Percentiles rank a stretch among this genome's conserved stretches.
phyloP scores from a whole-genome alignment of 768 basidiomycete genomes.

The Pholiota conissans region DNA sequence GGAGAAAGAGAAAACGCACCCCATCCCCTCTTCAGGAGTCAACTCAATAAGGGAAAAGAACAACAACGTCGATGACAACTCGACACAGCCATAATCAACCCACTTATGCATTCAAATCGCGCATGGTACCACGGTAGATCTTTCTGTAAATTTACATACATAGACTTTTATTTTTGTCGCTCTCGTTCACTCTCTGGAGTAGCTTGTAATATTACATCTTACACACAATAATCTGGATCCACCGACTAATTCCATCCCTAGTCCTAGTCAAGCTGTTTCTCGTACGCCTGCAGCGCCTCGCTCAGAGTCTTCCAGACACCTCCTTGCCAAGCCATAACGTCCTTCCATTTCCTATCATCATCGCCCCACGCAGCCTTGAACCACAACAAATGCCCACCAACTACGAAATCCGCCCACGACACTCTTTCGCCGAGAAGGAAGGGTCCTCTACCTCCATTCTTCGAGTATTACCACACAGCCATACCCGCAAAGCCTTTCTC shows the following conservation, averaged over 20 bases:
- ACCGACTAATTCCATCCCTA: too few relatives aligned
- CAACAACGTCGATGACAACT: too few relatives aligned
- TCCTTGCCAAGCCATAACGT: constrained; percentile 27
- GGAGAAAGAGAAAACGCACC: not conserved
- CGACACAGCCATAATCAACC: too few relatives aligned
- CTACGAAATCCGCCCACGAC: constrained; percentile 34
- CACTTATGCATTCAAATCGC: too few relatives aligned
- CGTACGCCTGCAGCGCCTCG: not conserved
- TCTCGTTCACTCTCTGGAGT: too few relatives aligned
- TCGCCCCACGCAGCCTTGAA: constrained; percentile 22
- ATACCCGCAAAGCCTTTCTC: constrained; percentile 16
- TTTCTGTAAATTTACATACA: too few relatives aligned
- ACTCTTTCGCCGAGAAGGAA: constrained; percentile 30
- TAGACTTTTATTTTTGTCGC: too few relatives aligned
- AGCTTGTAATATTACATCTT: too few relatives aligned
- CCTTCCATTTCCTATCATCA: constrained; percentile 34
- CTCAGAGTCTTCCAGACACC: constrained; percentile 31
- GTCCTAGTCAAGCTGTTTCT: not conserved
- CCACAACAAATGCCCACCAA: constrained; percentile 30
- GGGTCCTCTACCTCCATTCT: constrained; percentile 12
- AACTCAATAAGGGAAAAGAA: too few relatives aligned
- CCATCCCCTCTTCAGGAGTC: not conserved
- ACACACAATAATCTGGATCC: too few relatives aligned
- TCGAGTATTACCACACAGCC: constrained; percentile 19
- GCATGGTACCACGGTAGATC: too few relatives aligned